Conservation (phyloP, 2,329 filamentous ascomycete species). For the Fusarium anthophilum region DNA sequence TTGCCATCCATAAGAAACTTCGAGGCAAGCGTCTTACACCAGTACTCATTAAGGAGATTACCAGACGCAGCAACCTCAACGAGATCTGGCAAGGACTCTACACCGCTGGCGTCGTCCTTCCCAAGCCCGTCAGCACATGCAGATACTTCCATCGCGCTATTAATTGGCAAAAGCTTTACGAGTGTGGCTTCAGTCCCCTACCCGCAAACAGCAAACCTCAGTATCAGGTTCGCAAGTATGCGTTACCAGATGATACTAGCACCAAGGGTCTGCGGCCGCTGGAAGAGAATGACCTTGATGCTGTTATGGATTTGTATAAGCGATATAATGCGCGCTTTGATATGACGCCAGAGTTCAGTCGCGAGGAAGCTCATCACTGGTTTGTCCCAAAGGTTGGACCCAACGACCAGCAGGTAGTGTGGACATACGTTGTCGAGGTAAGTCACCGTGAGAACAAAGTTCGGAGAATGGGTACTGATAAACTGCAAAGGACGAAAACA, state of each 20-base stretch:
- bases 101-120: constrained; percentile 90
- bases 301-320: constrained; percentile 77
- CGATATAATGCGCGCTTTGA: constrained; percentile 84
- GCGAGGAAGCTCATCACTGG: constrained; percentile 89
- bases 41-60: constrained; percentile 97
- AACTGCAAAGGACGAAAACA: constrained; percentile 60
- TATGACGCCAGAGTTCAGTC: constrained; percentile 82
- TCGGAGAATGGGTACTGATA: not conserved
- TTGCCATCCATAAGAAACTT: constrained; percentile 98
- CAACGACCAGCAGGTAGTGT: constrained; percentile 81
- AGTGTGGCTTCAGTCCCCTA: constrained; percentile 91
- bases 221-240: constrained; percentile 87
- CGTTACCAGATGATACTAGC: constrained; percentile 77
- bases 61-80: constrained; percentile 85
- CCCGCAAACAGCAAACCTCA: constrained; percentile 84
- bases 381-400: constrained; percentile 72
- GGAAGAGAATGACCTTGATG: constrained; percentile 79
- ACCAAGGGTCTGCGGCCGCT: constrained; percentile 83
- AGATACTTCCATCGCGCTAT: constrained; percentile 94
- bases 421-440: constrained; percentile 90
- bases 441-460: constrained; percentile 14
- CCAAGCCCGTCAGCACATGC: constrained; percentile 90
- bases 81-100: constrained; percentile 96
- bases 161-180: constrained; percentile 96
- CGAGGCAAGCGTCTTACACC: constrained; percentile 91